A percentile compares a stretch with the other conserved stretches of the same genome.
These are phyloP conservation scores for Sporopachydermia cereana DNA, from an alignment of 1,139 yeast genomes.

Conservation along the genomic window DNA sequence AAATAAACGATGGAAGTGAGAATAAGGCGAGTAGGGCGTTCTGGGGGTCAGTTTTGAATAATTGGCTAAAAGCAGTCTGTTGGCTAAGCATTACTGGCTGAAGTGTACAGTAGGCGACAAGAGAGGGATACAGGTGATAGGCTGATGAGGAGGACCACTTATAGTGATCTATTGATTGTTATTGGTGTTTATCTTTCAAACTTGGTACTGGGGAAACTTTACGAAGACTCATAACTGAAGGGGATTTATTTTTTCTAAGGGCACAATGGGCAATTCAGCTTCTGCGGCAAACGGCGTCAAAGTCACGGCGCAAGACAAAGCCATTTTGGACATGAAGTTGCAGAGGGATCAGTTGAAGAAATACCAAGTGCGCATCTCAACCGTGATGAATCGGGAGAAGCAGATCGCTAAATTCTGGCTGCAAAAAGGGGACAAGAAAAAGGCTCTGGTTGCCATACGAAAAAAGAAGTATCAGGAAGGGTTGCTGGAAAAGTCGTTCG, in stretches of 20 bases:
- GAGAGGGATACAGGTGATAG: too few relatives aligned
- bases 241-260: neutral
- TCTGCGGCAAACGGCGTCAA: constrained; percentile 28
- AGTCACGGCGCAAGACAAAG: constrained; percentile 75
- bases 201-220: too few relatives aligned
- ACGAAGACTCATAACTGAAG: too few relatives aligned
- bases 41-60: too few relatives aligned
- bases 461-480: constrained; percentile 75
- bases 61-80: too few relatives aligned
- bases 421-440: constrained; percentile 37
- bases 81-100: too few relatives aligned
- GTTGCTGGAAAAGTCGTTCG: constrained; percentile 54
- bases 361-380: constrained; percentile 52
- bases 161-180: too few relatives aligned
- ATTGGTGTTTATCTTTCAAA: too few relatives aligned
- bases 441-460: constrained; percentile 62
- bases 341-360: constrained; percentile 79
- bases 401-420: constrained; percentile 48
- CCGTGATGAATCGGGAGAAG: constrained; percentile 45
- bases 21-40: too few relatives aligned
- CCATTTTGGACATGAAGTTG: constrained; percentile 72
- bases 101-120: too few relatives aligned
- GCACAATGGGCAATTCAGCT: constrained; percentile 28
- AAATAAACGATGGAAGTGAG: too few relatives aligned
- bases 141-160: too few relatives aligned